Base-by-base conservation (phyloP, 495 filamentous ascomycete genomes). In the Daldinia grandis region DNA sequence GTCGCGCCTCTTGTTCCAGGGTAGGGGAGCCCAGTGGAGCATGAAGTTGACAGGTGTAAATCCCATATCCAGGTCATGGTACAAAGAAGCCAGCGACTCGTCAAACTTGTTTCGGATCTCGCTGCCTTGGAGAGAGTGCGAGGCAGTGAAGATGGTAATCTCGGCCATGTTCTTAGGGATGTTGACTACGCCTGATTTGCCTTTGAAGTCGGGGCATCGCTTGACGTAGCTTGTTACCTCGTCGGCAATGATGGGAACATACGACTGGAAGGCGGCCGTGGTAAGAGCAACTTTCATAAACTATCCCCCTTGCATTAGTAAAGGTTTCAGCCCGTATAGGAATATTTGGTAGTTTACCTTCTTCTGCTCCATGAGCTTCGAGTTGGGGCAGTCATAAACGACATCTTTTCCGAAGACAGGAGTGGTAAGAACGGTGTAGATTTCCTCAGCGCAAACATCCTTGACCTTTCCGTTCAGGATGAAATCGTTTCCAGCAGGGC, bases 211-310 rank as follows among this genome's bases (percentile, higher is more conserved):
- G 8, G 88, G 75, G 50, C 82, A 87, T 49, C 81, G 78, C 77
- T 90, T 90, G 78, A 93, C 76, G 79, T 89, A 93, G 77, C 84
- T 86, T 25, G 85, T 80, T 40, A 93, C 90, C 78, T 96, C 92
- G 66, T 90, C 85, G 69, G 87, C 85, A 74, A 96, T 94, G 54
- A 94, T 86, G 55, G 89, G 90, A 2, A 94, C 92, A 71, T 95
- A 93, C 27, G 87, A 87, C 66, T 87, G 86, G 77, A 96, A 91
- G 35, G 92, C 91, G 61, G 90, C 84, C 40, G 87, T 88, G 30
- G 92, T 92, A 53, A 96, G 88, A 49, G 92, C 92, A 74, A 92
- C 86, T 78, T 96, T 95, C 86, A 95, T 89, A 78, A 96, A 94
- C 90, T 93, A 60, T 55, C 56, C 33, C 3, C 17, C 2, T 31